phyloP scores from a whole-genome alignment of 768 basidiomycete genomes.

The Amylocystis lapponica region DNA sequence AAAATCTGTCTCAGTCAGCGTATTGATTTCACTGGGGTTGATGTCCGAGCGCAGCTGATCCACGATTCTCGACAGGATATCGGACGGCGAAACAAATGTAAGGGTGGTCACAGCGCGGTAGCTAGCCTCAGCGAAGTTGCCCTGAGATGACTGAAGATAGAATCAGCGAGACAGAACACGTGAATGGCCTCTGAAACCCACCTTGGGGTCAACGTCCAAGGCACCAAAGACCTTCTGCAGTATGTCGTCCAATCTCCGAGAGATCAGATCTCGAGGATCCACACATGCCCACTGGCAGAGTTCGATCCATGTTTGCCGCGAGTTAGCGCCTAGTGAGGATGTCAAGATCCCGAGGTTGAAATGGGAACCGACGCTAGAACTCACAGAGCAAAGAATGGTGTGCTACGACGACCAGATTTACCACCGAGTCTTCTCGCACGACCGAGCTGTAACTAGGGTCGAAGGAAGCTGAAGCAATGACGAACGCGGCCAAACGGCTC shows the following conservation, averaged over 20 bases:
- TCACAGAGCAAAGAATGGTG: conserved; percentile 64
- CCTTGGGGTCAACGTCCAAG: conserved; percentile 42
- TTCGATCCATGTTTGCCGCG: conserved; percentile 73
- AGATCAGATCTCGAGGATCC: conserved; percentile 63
- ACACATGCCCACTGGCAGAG: conserved; percentile 60
- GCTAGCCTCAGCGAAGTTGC: conserved; percentile 54
- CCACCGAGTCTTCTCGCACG: conserved; percentile 40
- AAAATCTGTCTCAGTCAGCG: conserved; percentile 66
- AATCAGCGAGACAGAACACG: conserved; percentile 4
- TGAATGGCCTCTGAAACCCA: too few relatives aligned
- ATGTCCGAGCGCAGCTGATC: conserved; percentile 63
- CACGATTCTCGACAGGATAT: conserved; percentile 64
- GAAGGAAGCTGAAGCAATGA: conserved; percentile 48
- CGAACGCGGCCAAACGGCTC: conserved; percentile 43
- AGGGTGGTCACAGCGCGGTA: conserved; percentile 72
- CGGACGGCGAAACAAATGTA: conserved; percentile 70
- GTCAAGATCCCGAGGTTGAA: background rate
- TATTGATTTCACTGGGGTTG: conserved; percentile 47
- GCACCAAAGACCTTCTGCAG: conserved; percentile 45
- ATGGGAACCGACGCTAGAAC: conserved; percentile 20
- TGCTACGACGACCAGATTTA: conserved; percentile 56
- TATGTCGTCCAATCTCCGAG: conserved; percentile 42
- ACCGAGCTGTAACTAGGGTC: conserved; percentile 35
- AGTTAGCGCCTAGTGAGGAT: conserved; percentile 43
- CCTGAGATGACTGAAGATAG: conserved; percentile 6